These are phyloP conservation scores for Lotus japonicus DNA, from an alignment of 306 rosid species.

Conservation along the genomic window DNA sequence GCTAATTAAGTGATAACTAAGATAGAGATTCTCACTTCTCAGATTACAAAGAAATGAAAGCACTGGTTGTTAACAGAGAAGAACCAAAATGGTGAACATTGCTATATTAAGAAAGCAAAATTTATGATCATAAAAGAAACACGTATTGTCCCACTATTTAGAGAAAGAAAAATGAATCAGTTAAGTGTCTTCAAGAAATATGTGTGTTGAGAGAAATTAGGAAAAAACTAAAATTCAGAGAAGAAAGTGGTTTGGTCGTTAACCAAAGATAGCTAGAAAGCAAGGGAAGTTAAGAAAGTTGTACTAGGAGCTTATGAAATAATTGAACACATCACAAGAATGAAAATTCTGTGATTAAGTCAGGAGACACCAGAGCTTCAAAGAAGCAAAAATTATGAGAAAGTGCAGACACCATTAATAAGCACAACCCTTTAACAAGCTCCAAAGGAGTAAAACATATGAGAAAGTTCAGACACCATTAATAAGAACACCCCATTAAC, in stretches of 20 bases:
- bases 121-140: constrained; percentile 2
- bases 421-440: background rate
- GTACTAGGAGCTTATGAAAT: constrained; percentile 16
- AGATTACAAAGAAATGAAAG: background rate
- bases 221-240: constrained; percentile 37
- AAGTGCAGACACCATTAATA: constrained; percentile 21
- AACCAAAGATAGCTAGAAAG: constrained; percentile 36
- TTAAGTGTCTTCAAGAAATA: constrained; percentile 17
- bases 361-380: constrained; percentile 12
- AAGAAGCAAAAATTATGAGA: constrained; percentile 9
- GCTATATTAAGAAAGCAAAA: constrained; percentile 31
- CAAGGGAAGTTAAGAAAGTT: constrained; percentile 13
- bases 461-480: too few species aligned
- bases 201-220: constrained; percentile 21
- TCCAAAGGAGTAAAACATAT: too few species aligned
- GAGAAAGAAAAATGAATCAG: constrained; percentile 30
- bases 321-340: constrained; percentile 13
- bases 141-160: constrained; percentile 31
- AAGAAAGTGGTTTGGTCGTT: constrained; percentile 44
- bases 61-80: background rate
- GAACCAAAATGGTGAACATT: background rate
- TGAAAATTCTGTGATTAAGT: background rate
- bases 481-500: too few species aligned
- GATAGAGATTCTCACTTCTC: constrained; percentile 3
- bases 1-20: background rate